Base-by-base conservation (phyloP, 2,329 filamentous ascomycete genomes). In the Hypoxylon sp. region DNA sequence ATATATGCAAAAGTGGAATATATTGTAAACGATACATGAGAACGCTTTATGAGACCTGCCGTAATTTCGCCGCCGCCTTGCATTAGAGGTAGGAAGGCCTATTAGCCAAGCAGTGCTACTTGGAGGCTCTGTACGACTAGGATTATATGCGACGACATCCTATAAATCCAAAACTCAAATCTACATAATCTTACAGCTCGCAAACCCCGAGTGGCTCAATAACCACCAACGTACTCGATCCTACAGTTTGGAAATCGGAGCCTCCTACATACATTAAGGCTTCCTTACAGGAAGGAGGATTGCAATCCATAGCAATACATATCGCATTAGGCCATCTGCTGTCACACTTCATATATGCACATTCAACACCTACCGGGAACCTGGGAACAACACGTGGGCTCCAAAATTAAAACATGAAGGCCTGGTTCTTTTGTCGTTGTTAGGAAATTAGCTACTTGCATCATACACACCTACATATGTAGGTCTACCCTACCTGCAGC, bases 11-110 rank as follows among this genome's bases (percentile, higher is more conserved):
- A 32, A 13, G 6, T 17, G 2, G 27, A 27, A 7, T 32, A 42
- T 31, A 48, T 17, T 27, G 11, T 27, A 27, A 27, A 27, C 5
- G n/a, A 35, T 8, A 10, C 13, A 44, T 19, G 17, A 21, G 19
- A 19, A 21, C 19, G 17, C 39, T 44, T n/a, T 11, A 44, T 21
- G 37, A 44, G 24, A 39, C 35, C 13, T 37, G 7, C 15, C 46
- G 21, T 32, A 42, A 31, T 35, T 31, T 44, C 48, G 48, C 37
- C 57, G 48, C 39, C 37, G 48, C 50, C 48, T 46, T 46, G 57
- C 48, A 60, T 60, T 35, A 42, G 21, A 48, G 17, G 15, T 35
- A 4, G 5, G 17, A 15, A 19, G 17, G 6, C 29, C 8, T n/a
- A 47, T 35, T 35, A 11, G 13, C 21, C 52, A n/a, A 54, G 24